Percentiles rank a stretch among this genome's conserved stretches.
phyloP scores from a whole-genome alignment of 2,329 filamentous ascomycete genomes.

The Aplosporella prunicola region DNA sequence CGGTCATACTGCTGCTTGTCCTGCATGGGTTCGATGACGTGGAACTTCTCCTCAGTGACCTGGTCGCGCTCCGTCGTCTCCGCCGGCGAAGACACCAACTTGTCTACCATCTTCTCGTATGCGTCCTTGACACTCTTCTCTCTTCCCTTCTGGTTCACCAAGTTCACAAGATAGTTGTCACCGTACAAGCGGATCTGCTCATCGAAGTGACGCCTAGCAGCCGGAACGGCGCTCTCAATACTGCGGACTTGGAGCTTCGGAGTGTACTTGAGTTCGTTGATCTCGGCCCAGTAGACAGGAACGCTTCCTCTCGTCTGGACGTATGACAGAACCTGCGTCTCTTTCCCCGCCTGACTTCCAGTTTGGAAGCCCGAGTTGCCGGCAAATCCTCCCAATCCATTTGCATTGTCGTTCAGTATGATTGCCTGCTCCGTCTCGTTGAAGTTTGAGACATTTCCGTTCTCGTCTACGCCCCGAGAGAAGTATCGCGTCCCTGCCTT shows the following conservation, averaged over 20 bases:
- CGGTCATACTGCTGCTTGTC: slow-evolving; percentile 62
- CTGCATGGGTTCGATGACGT: slow-evolving; percentile 57
- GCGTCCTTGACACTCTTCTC: slow-evolving; percentile 84
- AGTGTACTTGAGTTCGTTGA: slow-evolving; percentile 86
- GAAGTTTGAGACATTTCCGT: slow-evolving; percentile 95
- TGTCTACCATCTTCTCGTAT: slow-evolving; percentile 82
- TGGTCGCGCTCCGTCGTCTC: slow-evolving; percentile 58
- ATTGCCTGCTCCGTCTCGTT: slow-evolving; percentile 96
- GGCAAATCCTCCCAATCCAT: slow-evolving; percentile 69
- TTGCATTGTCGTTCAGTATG: slow-evolving; percentile 72
- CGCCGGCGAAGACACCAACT: slow-evolving; percentile 58
- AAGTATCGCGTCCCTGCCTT: slow-evolving; percentile 90
- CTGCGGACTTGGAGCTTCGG: slow-evolving; percentile 82
- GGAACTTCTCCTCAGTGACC: slow-evolving; percentile 69
- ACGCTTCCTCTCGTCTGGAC: slow-evolving; percentile 96
- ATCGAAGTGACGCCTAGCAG: slow-evolving; percentile 78
- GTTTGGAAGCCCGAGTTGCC: slow-evolving; percentile 64
- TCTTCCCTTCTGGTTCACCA: slow-evolving; percentile 92
- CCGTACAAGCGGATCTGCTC: slow-evolving; percentile 92
- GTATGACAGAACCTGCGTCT: slow-evolving; percentile 85
- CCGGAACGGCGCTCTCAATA: slow-evolving; percentile 67
- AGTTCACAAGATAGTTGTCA: slow-evolving; percentile 93
- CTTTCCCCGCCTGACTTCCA: slow-evolving; percentile 51
- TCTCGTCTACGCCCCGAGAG: slow-evolving; percentile 83
- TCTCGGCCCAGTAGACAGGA: slow-evolving; percentile 90